A percentile compares a stretch with the other conserved stretches of the same genome.
phyloP scores from a whole-genome alignment of 1,284 basidiomycete species.

The Lentinula novae-zelandiae region DNA sequence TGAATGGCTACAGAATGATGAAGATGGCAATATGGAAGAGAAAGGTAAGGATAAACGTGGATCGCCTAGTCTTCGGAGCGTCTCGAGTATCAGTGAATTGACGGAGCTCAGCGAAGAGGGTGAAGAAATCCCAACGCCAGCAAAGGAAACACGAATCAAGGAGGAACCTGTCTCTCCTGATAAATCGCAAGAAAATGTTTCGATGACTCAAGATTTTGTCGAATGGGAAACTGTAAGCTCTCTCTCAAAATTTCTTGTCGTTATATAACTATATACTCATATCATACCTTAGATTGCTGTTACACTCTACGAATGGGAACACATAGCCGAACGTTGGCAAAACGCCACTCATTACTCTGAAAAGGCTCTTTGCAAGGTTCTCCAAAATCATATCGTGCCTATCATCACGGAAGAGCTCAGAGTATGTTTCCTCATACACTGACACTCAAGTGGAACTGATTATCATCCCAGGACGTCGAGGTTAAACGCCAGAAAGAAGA shows the following conservation, averaged over 20 bases:
- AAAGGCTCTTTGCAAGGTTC: conserved; percentile 67
- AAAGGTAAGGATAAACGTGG: conserved; percentile 12
- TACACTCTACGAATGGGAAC: conserved; percentile 79
- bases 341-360: conserved; percentile 77
- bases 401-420: conserved; percentile 58
- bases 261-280: conserved; percentile 2
- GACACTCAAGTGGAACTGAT: neutral
- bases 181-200: conserved; percentile 23
- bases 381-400: conserved; percentile 66
- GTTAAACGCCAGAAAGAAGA: conserved; percentile 60
- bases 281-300: conserved; percentile 60
- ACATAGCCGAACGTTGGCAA: conserved; percentile 66
- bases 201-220: conserved; percentile 51
- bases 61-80: conserved; percentile 41
- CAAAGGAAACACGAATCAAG: conserved; percentile 20
- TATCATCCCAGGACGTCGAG: conserved; percentile 51
- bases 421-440: conserved; percentile 34
- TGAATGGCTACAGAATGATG: conserved; percentile 56
- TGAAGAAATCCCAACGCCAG: conserved; percentile 3
- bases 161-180: conserved; percentile 5
- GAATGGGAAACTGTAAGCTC: conserved; percentile 80
- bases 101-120: conserved; percentile 61
- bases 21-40: conserved; percentile 13
- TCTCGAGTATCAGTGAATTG: conserved; percentile 59
- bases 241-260: neutral